Evolutionary conservation across 805 yeast genomes (phyloP).

Genomic region (Ascoidea rubescens): DNA sequence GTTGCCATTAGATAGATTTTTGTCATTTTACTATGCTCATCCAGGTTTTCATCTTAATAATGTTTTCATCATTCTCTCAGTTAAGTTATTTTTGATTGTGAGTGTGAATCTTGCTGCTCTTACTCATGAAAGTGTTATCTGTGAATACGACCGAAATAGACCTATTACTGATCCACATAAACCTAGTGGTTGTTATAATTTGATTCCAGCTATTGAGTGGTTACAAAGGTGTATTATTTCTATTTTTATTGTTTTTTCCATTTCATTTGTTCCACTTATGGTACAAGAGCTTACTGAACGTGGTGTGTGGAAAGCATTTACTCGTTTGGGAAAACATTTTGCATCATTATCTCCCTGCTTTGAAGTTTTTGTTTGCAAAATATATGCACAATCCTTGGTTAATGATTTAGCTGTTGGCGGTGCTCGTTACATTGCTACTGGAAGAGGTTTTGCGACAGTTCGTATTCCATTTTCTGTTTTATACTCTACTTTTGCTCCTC

Average conservation of each 20-base stretch:
- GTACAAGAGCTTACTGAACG: slow-evolving; percentile 69
- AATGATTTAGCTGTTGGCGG: slow-evolving; percentile 67
- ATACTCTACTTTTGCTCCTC: slow-evolving; percentile 56
- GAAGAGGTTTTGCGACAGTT: slow-evolving; percentile 70
- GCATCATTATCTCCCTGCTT: slow-evolving; percentile 63
- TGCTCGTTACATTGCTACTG: slow-evolving; percentile 72
- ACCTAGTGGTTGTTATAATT: slow-evolving; percentile 61
- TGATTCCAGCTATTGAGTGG: slow-evolving; percentile 65
- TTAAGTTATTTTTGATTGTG: slow-evolving; percentile 46
- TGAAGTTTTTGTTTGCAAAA: slow-evolving; percentile 67
- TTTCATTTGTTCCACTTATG: slow-evolving; percentile 61
- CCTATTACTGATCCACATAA: slow-evolving; percentile 48
- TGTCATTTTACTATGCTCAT: slow-evolving; percentile 74
- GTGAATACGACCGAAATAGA: slow-evolving; percentile 41
- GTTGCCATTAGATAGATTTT: slow-evolving; percentile 61
- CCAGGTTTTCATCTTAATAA: slow-evolving; percentile 80
- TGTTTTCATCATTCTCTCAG: slow-evolving; percentile 56
- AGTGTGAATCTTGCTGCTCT: slow-evolving; percentile 49
- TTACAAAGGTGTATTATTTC: slow-evolving; percentile 59
- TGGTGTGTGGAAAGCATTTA: slow-evolving; percentile 57
- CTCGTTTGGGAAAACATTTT: slow-evolving; percentile 52
- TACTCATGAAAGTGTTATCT: slow-evolving; percentile 44
- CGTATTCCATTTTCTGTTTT: slow-evolving; percentile 53
- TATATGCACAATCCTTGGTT: slow-evolving; percentile 56
- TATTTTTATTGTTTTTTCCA: slow-evolving; percentile 58